Base-by-base conservation (phyloP, 2,329 filamentous ascomycete genomes). In the Clarireedia sp. region DNA sequence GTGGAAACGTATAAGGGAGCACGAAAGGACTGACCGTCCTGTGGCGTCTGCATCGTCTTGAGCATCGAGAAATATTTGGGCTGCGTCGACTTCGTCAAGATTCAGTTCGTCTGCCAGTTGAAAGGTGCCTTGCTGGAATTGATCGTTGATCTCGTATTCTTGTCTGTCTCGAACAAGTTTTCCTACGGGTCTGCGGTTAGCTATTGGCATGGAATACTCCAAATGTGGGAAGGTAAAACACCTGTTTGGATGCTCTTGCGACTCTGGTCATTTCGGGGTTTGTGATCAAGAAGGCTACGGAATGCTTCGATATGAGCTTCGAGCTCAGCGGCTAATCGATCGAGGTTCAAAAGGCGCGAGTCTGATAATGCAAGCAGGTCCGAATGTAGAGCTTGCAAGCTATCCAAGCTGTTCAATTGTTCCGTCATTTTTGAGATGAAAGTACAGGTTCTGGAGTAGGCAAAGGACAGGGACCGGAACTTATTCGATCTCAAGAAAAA, bases 51-150 rank as follows among this genome's bases (percentile, higher is more conserved):
- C 78, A 63, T 91, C 85, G 38, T 83, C 79, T 67, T 89, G 81
- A 17, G 88, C 84, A 54, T 86, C 83, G 51, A 95, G 74, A 56
- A 95, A 82, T 49, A 94, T 80, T 62, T 80, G 79, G 9, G 90
- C 88, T 17, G 92, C 87, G 64, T 94, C 82, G 56, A 95, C 69
- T 71, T 99, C 95, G 72, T 99, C 91, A 51, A 99, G 77, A 65
- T 96, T 85, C 59, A 96, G 77, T 63, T 90, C 89, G 70, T 97
- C 91, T 54, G 92, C 88, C 38, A 99, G 77, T 64, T 89, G 82
- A 33, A 95, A 77, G 23, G 85, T 82, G 63, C 86, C 83, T 70
- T 96, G 86, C 67, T 92, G 84, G 71, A 99, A 97, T 59, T 90
- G 85, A 55, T 88, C 80, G 71, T 95, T 96, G 73, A 99, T 76